Evolutionary conservation across 495 filamentous ascomycete genomes (phyloP), one percentile per base, ranked within the genome.

Genomic region (Oidiodendron maius): DNA sequence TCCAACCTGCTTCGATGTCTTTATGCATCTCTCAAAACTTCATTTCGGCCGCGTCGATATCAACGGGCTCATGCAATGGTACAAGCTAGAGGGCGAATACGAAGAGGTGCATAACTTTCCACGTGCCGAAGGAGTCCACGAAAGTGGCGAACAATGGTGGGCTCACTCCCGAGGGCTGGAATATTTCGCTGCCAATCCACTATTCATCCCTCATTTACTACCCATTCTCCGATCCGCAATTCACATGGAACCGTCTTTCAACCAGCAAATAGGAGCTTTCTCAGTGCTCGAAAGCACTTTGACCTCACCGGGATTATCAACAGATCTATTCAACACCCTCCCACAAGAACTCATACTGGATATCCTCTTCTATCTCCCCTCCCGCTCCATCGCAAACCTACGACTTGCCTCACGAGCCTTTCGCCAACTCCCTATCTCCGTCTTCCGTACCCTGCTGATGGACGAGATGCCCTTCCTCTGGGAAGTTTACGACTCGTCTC

Each of bases 1-100:
- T 42, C 64, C 65, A 2, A 58, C 61, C 43, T 65, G 64, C 47
- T 63, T 69, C 30, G 64, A 67, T 30, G 62, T 64, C 13, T 65
- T 60, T 37, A 55, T 40, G 11, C 55, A 52, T 3, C 50, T 61
- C 24, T 61, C 61, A 20, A 52, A 52, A 37, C 3, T 16, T 9
- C 51, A 49, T 3, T 53, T 65, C 15, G 41, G 52, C 3, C 24
- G 36, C 1, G 26, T 64, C 5, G 54, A 61, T 17, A 20, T 56
- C 10, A 20, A 52, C 10, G 53, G 55, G 0, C 41, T 67, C 1
- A 56, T 60, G 36, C 52, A 18, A 0, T 67, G 59, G 61, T 56
- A 56, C 4, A 47, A 60, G 5, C 15, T 35, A 36, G 3, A 25
- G 18, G 18, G 30, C n/a, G 13, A 17, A 16, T 6, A 32, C 12